Evolutionary conservation across 148 eudicot genomes (phyloP).

Genomic region (Chenopodium berlandieri): DNA sequence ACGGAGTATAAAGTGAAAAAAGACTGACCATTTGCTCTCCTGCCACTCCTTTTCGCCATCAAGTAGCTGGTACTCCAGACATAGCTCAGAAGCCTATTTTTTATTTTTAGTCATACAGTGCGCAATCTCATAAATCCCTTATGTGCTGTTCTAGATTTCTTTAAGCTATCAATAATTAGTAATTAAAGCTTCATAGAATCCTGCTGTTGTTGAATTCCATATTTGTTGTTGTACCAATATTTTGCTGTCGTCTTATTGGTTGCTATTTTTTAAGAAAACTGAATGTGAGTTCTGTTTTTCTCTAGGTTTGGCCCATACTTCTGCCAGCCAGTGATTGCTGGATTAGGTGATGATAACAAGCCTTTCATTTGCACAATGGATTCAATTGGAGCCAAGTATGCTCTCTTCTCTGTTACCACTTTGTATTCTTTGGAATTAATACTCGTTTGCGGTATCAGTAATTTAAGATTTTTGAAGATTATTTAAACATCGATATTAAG

Average conservation of each 20-base stretch:
- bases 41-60: too few species aligned
- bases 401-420: constrained; percentile 7
- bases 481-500: not conserved
- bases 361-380: constrained; percentile 99
- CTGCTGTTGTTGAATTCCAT: not conserved
- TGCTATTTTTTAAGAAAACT: not conserved
- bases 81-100: too few species aligned
- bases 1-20: not conserved
- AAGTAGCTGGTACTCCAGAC: too few species aligned
- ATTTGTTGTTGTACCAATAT: not conserved
- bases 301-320: constrained; percentile 93
- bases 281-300: not conserved
- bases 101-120: too few species aligned
- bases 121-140: too few species aligned
- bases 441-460: not conserved
- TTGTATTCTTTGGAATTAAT: constrained; percentile 6
- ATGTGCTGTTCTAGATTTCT: not conserved
- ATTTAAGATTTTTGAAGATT: not conserved
- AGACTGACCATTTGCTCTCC: not conserved
- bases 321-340: constrained; percentile 95
- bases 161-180: not conserved
- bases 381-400: constrained; percentile 98
- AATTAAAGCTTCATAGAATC: not conserved
- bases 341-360: constrained; percentile 82
- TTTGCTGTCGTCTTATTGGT: not conserved